Evolutionary conservation across 768 basidiomycete genomes (phyloP).

Genomic region (Pluteus cervinus): DNA sequence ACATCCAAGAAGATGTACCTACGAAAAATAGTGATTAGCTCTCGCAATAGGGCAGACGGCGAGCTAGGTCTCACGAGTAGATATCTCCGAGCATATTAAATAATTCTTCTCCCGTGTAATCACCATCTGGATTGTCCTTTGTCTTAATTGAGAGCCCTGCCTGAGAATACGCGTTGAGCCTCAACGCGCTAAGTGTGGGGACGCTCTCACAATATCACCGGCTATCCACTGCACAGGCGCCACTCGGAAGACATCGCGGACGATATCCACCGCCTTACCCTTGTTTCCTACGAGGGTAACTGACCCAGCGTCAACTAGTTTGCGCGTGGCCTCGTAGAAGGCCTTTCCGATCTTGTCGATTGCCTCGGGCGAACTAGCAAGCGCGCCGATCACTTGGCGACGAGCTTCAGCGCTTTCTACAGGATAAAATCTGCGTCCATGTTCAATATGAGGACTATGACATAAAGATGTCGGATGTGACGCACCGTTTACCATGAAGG

Average conservation of each 20-base stretch:
- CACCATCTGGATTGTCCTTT: conserved; percentile 43
- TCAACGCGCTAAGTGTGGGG: not conserved
- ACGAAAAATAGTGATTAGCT: conserved; percentile 1
- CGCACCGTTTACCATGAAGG: too few relatives aligned
- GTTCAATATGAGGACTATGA: too few relatives aligned
- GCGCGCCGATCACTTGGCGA: too few relatives aligned
- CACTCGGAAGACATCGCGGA: conserved; percentile 58
- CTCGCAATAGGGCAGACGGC: not conserved
- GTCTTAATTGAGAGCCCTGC: conserved; percentile 70
- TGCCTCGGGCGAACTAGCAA: too few relatives aligned
- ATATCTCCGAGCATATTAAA: conserved; percentile 63
- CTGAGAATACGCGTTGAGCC: conserved; percentile 26
- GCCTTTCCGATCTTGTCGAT: conserved; percentile 48
- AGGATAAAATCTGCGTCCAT: too few relatives aligned
- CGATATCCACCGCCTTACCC: conserved; percentile 54
- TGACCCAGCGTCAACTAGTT: conserved; percentile 48
- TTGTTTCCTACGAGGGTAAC: conserved; percentile 53
- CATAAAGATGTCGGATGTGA: too few relatives aligned
- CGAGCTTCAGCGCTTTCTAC: too few relatives aligned
- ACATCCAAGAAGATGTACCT: conserved; percentile 77
- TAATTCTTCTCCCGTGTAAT: conserved; percentile 56
- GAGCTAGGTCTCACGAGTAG: conserved; percentile 46
- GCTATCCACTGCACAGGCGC: conserved; percentile 70
- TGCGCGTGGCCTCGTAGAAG: conserved; percentile 61
- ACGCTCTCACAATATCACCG: conserved; percentile 53